A percentile compares a stretch with the other conserved stretches of the same genome.
These are phyloP conservation scores for Rhypophila decipiens DNA, from an alignment of 495 filamentous ascomycete genomes.

Conservation along the genomic window DNA sequence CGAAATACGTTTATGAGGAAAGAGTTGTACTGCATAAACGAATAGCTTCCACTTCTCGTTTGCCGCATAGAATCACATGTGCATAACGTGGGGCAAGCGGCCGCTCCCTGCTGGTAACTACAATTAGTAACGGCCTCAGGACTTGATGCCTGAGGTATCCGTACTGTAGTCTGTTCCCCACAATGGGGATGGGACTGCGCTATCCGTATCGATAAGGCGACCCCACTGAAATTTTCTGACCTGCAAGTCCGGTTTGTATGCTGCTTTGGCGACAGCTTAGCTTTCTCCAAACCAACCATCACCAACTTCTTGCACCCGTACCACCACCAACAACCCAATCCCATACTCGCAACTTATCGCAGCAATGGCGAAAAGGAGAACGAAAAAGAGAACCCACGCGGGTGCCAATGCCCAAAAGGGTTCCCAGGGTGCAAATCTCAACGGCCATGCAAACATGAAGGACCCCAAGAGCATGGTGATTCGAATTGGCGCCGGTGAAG, in stretches of 20 bases:
- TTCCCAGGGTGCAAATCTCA: conserved; percentile 26
- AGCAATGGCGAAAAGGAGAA: conserved; percentile 71
- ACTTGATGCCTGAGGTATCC: too few species aligned
- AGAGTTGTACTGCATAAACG: too few species aligned
- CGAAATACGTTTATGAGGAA: too few species aligned
- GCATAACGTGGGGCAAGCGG: too few species aligned
- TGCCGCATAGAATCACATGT: too few species aligned
- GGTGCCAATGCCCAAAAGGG: conserved; percentile 55
- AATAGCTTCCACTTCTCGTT: too few species aligned
- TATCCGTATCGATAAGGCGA: conserved; percentile 25
- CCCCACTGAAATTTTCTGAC: conserved; percentile 25
- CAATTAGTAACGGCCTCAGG: too few species aligned
- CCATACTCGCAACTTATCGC: conserved; percentile 6
- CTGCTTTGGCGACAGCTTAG: neutral
- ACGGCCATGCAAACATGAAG: conserved; percentile 41
- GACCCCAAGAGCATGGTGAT: conserved; percentile 97
- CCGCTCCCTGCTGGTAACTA: too few species aligned
- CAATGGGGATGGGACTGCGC: too few species aligned
- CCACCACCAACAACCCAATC: neutral
- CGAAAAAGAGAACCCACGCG: conserved; percentile 85
- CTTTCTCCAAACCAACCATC: neutral
- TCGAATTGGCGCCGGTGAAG: conserved; percentile 87
- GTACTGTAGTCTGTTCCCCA: too few species aligned
- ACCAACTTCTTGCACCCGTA: conserved; percentile 3
- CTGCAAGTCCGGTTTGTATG: too few species aligned